Conservation (phyloP, 2,329 filamentous ascomycete species). For the Davidsoniella virescens region DNA sequence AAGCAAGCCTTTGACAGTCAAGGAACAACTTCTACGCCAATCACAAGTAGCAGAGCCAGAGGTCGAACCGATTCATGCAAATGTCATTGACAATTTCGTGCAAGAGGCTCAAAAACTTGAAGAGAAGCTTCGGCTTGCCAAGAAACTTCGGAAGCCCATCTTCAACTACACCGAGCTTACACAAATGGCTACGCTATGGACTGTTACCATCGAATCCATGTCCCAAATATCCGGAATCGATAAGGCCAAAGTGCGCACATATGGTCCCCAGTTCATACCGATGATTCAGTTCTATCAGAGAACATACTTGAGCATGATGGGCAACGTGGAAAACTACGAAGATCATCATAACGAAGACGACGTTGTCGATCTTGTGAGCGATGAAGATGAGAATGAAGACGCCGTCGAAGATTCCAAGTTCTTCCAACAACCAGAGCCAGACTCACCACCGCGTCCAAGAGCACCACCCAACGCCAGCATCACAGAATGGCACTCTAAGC, state of each 20-base stretch:
- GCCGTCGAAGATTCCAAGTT: conserved; percentile 30
- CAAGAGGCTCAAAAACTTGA: conserved; percentile 42
- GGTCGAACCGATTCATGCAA: conserved; percentile 41
- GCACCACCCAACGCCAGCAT: neutral
- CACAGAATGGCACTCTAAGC: conserved; percentile 3
- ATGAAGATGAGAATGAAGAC: conserved; percentile 23
- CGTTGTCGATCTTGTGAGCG: conserved; percentile 40
- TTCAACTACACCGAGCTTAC: conserved; percentile 57
- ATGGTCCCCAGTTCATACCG: conserved; percentile 44
- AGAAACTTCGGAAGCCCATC: conserved; percentile 37
- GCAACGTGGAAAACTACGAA: conserved; percentile 12
- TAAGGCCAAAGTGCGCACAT: conserved; percentile 40
- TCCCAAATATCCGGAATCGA: conserved; percentile 46
- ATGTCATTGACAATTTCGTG: conserved; percentile 50
- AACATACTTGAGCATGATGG: conserved; percentile 35
- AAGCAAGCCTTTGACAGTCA: conserved; percentile 16
- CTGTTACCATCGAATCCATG: conserved; percentile 45
- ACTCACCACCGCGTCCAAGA: conserved; percentile 16
- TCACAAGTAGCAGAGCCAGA: conserved; percentile 30
- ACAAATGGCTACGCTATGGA: conserved; percentile 58
- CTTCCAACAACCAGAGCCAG: conserved; percentile 21
- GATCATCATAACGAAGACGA: conserved; percentile 20
- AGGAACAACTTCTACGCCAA: conserved; percentile 34
- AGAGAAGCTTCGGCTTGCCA: conserved; percentile 43
- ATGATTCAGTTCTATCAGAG: conserved; percentile 34